These are phyloP conservation scores for Leishmania braziliensis DNA, from an alignment of 208 protist species.

Conservation along the genomic window DNA sequence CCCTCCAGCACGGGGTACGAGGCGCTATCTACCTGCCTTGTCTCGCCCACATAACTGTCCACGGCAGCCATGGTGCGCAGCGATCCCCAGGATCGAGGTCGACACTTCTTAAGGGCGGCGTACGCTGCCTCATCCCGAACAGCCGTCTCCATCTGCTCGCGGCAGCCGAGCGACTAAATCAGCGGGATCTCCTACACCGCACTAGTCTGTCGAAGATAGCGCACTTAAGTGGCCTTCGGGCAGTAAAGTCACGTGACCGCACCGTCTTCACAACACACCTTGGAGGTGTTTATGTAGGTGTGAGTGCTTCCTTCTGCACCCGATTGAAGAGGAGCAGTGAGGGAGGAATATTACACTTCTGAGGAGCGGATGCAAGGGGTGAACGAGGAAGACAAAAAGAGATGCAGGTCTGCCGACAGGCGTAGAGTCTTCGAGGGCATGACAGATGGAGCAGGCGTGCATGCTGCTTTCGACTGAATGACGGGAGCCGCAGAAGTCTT, in stretches of 20 bases:
- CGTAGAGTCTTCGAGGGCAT: not conserved
- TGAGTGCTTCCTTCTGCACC: not conserved
- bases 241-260: not conserved
- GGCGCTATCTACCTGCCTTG: slow-evolving; percentile 5
- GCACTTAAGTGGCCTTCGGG: not conserved
- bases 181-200: not conserved
- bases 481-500: not conserved
- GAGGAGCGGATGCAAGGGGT: not conserved
- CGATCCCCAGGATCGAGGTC: slow-evolving; percentile 2
- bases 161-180: not conserved
- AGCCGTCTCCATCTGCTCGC: slow-evolving; percentile 4
- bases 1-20: slow-evolving; percentile 40
- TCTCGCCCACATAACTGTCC: slow-evolving; percentile 27
- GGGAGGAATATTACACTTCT: not conserved
- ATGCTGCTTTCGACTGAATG: not conserved
- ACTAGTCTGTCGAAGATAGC: not conserved
- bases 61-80: slow-evolving; percentile 45
- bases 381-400: not conserved
- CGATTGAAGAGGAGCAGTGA: not conserved
- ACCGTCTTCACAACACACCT: not conserved
- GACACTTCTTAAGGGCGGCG: slow-evolving; percentile 31
- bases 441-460: not conserved
- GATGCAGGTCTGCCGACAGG: not conserved
- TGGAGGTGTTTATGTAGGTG: not conserved
- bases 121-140: slow-evolving; percentile 37